phyloP scores from a whole-genome alignment of 768 basidiomycete genomes.

The Russula abietina region DNA sequence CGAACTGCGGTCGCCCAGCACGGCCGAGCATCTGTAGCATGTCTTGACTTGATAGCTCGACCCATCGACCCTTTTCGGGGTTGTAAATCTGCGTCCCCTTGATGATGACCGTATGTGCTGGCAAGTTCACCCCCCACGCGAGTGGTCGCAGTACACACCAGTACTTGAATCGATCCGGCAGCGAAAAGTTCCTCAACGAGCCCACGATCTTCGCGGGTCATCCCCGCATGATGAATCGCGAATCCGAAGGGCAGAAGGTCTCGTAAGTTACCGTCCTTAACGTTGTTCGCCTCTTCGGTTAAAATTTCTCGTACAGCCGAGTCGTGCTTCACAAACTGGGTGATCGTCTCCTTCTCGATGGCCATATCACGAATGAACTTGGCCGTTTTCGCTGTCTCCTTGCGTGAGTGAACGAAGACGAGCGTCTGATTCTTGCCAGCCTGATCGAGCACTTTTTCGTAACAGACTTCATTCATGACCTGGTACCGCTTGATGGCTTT shows the following conservation, averaged over 20 bases:
- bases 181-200: conserved; percentile 93
- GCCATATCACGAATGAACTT: conserved; percentile 92
- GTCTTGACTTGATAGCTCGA: conserved; percentile 91
- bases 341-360: conserved; percentile 93
- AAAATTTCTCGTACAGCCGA: conserved; percentile 88
- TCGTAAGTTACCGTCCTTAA: conserved; percentile 74
- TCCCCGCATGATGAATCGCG: conserved; percentile 96
- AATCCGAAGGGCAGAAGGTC: conserved; percentile 96
- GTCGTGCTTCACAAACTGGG: conserved; percentile 92
- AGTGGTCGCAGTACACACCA: conserved; percentile 98
- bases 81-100: conserved; percentile 99
- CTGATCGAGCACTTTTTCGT: conserved; percentile 96
- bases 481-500: conserved; percentile 98
- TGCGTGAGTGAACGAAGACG: conserved; percentile 97
- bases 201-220: conserved; percentile 85
- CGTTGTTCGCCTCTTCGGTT: conserved; percentile 73
- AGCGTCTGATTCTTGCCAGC: conserved; percentile 85
- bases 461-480: conserved; percentile 97
- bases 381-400: conserved; percentile 97
- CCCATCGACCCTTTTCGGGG: conserved; percentile 97
- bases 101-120: conserved; percentile 97
- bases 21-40: conserved; percentile 98
- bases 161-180: conserved; percentile 86
- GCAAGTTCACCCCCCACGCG: conserved; percentile 98
- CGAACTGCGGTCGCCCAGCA: conserved; percentile 95